Percentiles rank a stretch among this genome's conserved stretches.
These are phyloP conservation scores for Suillus discolor DNA, from an alignment of 768 basidiomycete genomes.

Conservation along the genomic window DNA sequence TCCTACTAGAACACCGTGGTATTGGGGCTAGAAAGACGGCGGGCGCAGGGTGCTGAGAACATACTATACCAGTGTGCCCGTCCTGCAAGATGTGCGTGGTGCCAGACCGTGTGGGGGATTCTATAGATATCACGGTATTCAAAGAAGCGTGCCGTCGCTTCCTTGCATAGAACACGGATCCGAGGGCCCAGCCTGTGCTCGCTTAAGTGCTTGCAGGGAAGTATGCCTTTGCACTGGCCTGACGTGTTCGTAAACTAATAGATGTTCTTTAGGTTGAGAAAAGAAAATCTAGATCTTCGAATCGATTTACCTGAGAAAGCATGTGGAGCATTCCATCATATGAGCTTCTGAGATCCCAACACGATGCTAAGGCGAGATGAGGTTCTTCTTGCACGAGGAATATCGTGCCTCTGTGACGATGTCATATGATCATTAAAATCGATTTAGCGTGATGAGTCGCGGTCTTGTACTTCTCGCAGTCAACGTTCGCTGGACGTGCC, in stretches of 20 bases:
- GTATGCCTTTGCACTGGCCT: background rate
- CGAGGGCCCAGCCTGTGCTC: slow-evolving; percentile 3
- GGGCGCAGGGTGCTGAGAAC: background rate
- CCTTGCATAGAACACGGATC: background rate
- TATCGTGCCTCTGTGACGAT: background rate
- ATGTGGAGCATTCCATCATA: background rate
- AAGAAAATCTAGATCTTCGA: background rate
- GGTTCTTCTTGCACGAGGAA: background rate
- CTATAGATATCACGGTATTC: background rate
- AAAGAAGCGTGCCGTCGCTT: background rate
- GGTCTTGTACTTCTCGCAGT: background rate
- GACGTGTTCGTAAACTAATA: background rate
- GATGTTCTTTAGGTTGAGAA: background rate
- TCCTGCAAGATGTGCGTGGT: too few species aligned
- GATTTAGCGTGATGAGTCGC: background rate
- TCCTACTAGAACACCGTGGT: background rate
- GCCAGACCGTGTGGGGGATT: background rate
- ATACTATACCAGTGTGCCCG: background rate
- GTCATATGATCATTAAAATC: background rate
- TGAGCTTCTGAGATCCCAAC: slow-evolving; percentile 2
- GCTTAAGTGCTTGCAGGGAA: background rate
- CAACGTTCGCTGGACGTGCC: background rate
- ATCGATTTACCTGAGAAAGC: background rate
- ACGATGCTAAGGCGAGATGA: background rate
- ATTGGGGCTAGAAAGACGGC: background rate